Conservation (phyloP, 164 flowering plant genomes). For the Magnolia sinica region DNA sequence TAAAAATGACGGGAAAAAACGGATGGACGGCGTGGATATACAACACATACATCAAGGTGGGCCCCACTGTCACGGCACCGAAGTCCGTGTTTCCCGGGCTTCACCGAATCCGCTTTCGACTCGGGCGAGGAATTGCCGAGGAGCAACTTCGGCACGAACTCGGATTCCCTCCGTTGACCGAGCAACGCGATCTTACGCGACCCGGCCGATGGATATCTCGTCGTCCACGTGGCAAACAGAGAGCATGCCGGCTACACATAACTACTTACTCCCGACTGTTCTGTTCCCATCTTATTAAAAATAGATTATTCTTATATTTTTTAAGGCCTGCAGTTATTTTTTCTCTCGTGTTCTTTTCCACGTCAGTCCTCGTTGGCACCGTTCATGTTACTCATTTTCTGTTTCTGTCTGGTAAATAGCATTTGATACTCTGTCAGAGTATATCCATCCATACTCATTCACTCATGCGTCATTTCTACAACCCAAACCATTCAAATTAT, state of each 20-base stretch:
- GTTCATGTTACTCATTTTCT: background rate
- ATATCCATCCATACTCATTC: background rate
- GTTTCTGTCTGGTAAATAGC: background rate
- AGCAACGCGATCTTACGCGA: background rate
- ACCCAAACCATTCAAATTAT: no score
- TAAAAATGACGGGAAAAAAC: no score
- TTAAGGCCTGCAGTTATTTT: background rate
- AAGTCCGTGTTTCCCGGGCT: no score
- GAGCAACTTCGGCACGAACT: background rate
- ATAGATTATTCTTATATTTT: background rate
- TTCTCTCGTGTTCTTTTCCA: background rate
- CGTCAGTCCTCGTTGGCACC: constrained; percentile 1
- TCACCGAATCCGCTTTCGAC: background rate
- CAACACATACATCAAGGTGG: background rate
- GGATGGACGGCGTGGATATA: no score
- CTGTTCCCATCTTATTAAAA: background rate
- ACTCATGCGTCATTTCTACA: background rate
- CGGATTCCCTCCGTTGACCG: background rate
- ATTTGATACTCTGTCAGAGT: background rate
- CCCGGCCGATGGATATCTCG: background rate
- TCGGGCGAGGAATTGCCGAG: background rate
- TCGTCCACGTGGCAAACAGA: background rate
- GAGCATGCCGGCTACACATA: constrained; percentile 1
- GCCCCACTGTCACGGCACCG: background rate
- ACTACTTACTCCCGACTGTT: constrained; percentile 3